A percentile compares a stretch with the other conserved stretches of the same genome.
Conservation (phyloP, 2,329 filamentous ascomycete species). For the Xylariaceae sp. region DNA sequence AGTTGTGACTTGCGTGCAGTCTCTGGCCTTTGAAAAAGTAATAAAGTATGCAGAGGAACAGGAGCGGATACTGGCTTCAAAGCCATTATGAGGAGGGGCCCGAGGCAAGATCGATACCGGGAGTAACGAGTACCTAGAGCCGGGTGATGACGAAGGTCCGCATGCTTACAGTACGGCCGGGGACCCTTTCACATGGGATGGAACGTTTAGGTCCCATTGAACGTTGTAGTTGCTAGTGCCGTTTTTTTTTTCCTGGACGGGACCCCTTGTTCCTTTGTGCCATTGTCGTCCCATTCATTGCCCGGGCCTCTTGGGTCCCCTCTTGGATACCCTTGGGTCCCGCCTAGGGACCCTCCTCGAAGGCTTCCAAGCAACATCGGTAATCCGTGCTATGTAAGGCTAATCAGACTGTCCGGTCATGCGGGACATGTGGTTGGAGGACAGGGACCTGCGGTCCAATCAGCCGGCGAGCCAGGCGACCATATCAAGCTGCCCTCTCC, state of each 20-base stretch:
- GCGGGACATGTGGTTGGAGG: conserved; percentile 29
- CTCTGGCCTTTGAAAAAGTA: conserved; percentile 1
- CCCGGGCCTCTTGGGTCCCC: not conserved
- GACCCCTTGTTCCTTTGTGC: conserved; percentile 6
- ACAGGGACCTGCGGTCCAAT: conserved; percentile 19
- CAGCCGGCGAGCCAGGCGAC: conserved; percentile 11
- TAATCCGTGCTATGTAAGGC: conserved; percentile 15
- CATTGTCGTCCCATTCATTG: not conserved
- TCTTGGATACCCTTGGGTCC: no score
- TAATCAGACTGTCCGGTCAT: conserved; percentile 20
- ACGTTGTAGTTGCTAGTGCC: conserved; percentile 29
- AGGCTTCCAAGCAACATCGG: conserved; percentile 1
- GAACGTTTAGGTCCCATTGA: conserved; percentile 32
- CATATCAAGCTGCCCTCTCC: conserved; percentile 22
- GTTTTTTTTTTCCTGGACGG: no score
- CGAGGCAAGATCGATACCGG: conserved; percentile 16
- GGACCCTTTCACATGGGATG: conserved; percentile 26
- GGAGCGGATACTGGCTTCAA: conserved; percentile 14
- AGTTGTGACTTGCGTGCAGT: conserved; percentile 4
- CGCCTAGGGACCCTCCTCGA: no score
- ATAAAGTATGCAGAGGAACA: conserved; percentile 9
- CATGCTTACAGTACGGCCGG: conserved; percentile 15
- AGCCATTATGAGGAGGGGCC: conserved; percentile 28
- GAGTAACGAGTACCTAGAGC: not conserved
- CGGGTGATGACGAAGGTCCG: conserved; percentile 16